These are phyloP conservation scores for Leishmania tarentolae DNA, from an alignment of 208 protist genomes.

Conservation along the genomic window DNA sequence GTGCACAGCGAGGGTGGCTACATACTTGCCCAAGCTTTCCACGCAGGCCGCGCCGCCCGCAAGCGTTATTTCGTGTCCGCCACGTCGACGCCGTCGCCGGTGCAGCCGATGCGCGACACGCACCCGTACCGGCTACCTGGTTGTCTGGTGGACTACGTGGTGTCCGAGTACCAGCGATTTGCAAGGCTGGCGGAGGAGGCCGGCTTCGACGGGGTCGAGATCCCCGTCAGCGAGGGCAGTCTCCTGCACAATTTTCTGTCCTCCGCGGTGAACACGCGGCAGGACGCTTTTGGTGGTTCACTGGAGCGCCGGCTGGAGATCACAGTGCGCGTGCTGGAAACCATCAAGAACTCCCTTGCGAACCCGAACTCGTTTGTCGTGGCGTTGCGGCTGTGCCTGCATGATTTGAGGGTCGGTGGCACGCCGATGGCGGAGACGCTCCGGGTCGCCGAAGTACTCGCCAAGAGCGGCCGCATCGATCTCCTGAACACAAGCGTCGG, in stretches of 20 bases:
- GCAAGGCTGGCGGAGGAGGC: conserved; percentile 91
- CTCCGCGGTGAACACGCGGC: conserved; percentile 84
- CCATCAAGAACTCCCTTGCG: conserved; percentile 44
- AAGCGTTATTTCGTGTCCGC: conserved; percentile 54
- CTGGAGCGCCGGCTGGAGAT: conserved; percentile 89
- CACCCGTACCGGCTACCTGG: conserved; percentile 61
- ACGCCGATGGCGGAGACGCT: conserved; percentile 87
- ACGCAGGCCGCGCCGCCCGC: conserved; percentile 87
- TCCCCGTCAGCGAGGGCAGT: conserved; percentile 93
- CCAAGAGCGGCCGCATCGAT: conserved; percentile 76
- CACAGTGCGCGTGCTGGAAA: conserved; percentile 83
- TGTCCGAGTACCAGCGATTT: conserved; percentile 86
- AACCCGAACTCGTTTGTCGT: conserved; percentile 81
- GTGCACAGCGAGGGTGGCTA: conserved; percentile 88
- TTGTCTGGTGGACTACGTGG: conserved; percentile 69
- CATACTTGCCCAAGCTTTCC: conserved; percentile 93
- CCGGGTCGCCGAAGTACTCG: conserved; percentile 70
- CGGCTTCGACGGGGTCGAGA: conserved; percentile 96
- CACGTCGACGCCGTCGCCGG: conserved; percentile 54
- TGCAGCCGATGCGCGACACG: conserved; percentile 64
- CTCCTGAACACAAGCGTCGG: conserved; percentile 95
- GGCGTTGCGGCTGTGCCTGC: conserved; percentile 92
- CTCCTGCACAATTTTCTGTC: conserved; percentile 95
- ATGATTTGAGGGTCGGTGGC: conserved; percentile 88
- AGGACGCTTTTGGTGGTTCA: conserved; percentile 72